These are phyloP conservation scores for Linnemannia schmuckeri DNA, from an alignment of 192 early-diverging fungal species.

Conservation along the genomic window DNA sequence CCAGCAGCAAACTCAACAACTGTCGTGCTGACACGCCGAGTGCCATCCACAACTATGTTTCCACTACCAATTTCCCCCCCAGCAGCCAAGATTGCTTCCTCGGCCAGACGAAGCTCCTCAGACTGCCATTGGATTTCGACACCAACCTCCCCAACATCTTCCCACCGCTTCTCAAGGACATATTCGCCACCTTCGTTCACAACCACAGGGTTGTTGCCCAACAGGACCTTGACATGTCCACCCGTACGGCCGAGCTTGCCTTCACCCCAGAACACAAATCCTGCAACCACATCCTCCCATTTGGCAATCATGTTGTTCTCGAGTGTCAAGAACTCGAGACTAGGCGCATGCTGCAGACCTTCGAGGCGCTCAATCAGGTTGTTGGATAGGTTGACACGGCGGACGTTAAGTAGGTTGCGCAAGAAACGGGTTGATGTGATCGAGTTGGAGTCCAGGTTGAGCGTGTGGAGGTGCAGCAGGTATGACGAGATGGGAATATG, in stretches of 20 bases:
- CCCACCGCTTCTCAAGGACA: constrained; percentile 53
- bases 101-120: constrained; percentile 25
- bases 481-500: constrained; percentile 50
- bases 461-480: constrained; percentile 37
- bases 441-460: constrained; percentile 48
- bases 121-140: constrained; percentile 46
- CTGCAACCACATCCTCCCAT: constrained; percentile 52
- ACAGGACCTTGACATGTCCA: constrained; percentile 33
- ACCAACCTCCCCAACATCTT: constrained; percentile 46
- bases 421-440: constrained; percentile 52
- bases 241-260: constrained; percentile 47
- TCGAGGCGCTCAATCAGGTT: constrained; percentile 51
- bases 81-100: constrained; percentile 10
- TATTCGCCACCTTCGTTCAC: constrained; percentile 55
- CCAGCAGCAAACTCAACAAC: constrained; percentile 36
- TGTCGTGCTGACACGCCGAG: constrained; percentile 38
- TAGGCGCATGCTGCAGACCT: constrained; percentile 46
- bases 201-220: constrained; percentile 35
- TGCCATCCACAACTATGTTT: constrained; percentile 16
- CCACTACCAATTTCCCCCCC: neutral
- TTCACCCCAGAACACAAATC: constrained; percentile 53
- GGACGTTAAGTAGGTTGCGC: constrained; percentile 39
- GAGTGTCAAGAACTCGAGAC: constrained; percentile 33
- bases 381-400: constrained; percentile 44
- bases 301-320: constrained; percentile 50